Base-by-base conservation (phyloP, 768 basidiomycete species). In the Sistotremastrum niveocremeum region DNA sequence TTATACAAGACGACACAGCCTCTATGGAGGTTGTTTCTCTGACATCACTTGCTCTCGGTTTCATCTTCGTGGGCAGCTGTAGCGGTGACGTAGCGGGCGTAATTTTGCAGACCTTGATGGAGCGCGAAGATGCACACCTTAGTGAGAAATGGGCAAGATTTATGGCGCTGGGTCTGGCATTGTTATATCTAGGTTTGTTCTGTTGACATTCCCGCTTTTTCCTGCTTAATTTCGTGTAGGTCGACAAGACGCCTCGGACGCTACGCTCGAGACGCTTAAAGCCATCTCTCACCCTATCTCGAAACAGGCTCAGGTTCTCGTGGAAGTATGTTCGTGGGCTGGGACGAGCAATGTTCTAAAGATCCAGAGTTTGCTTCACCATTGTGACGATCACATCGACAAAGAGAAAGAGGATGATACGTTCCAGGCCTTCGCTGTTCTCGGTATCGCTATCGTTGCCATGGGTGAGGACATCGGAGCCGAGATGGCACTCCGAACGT, bases 401-500 rank as follows among this genome's bases (percentile, higher is more conserved):
- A 69, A 73, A 41, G 67, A 69, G 48, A 66, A 70, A 60, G 62
- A 65, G 43, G 79, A 87, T 49, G 85, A 89, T 53, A 81, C 81
- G 32, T 88, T 86, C 72, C 87, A 97, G 61, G 77, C 88, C 0
- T 84, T 97, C 51, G 87, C 94, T 10, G 90, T 94, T 32, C 70
- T 98, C 46, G 95, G 90, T 30, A 87, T 99, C 55, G 81, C 94
- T 0, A 63, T 98, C 48, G 85, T 98, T 39, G 81, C 95, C 4
- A 97, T 98, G 91, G 95, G 95, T 12, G 95, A 99, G 64, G 94
- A 98, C 28, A 80, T 97, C 41, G 95, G 95, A 41, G 81, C 91
- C 2, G 89, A 98, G 62, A 98, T 99, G 95, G 81, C 86, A n/a
- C 65, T 98, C 55, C 70, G 95, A 52, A 89, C 93, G 55, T 94